Conservation (phyloP, 768 basidiomycete genomes). For the Arthromyces matolae region DNA sequence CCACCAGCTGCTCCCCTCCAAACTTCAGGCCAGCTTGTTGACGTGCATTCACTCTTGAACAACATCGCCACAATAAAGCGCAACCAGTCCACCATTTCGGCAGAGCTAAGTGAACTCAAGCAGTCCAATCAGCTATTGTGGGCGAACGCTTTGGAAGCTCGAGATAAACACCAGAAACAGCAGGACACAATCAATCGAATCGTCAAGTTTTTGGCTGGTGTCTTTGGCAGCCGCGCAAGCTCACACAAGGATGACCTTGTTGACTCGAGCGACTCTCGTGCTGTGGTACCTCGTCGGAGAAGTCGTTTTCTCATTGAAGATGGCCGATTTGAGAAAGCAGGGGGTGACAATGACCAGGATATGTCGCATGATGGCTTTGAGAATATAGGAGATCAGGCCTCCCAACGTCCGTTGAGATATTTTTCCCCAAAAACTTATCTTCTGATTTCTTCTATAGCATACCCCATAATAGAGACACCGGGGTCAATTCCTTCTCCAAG, state of each 20-base stretch:
- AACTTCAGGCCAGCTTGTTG: conserved; percentile 52
- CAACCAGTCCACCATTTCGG: conserved; percentile 88
- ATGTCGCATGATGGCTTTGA: conserved; percentile 11
- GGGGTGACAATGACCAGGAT: conserved; percentile 38
- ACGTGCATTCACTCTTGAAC: conserved; percentile 74
- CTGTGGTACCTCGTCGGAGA: conserved; percentile 46
- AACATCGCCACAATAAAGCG: conserved; percentile 86
- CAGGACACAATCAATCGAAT: conserved; percentile 96
- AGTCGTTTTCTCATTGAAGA: conserved; percentile 70
- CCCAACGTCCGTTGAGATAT: conserved; percentile 15
- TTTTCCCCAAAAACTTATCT: conserved; percentile 12
- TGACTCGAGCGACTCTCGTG: conserved; percentile 28
- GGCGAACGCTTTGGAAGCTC: conserved; percentile 80
- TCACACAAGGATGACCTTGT: conserved; percentile 30
- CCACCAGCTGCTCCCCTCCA: conserved; percentile 10
- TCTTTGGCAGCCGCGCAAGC: conserved; percentile 65
- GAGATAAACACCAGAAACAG: conserved; percentile 84
- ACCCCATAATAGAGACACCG: conserved; percentile 47
- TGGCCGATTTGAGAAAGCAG: conserved; percentile 36
- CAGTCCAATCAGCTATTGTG: conserved; percentile 86
- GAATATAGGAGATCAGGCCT: not conserved
- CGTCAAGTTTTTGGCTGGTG: conserved; percentile 88
- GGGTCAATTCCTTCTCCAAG: conserved; percentile 32
- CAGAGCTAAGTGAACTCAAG: conserved; percentile 86
- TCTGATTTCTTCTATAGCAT: conserved; percentile 28